These are phyloP conservation scores for Pleoardoris graminearum DNA, from an alignment of 2,329 filamentous ascomycete species.

Conservation along the genomic window DNA sequence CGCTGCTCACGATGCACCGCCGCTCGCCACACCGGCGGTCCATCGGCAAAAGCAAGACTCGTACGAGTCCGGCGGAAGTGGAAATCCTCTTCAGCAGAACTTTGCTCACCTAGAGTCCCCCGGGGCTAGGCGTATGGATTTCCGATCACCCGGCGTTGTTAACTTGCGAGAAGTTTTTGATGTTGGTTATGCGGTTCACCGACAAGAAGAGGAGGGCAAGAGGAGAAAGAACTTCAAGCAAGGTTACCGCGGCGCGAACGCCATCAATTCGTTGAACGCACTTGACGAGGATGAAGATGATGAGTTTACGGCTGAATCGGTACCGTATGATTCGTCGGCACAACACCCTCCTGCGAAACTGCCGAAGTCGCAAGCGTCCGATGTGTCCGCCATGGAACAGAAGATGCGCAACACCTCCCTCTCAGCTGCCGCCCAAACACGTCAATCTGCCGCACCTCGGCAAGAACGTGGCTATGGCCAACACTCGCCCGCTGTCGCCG, in stretches of 20 bases:
- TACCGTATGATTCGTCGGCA: slow-evolving; percentile 54
- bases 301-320: slow-evolving; percentile 67
- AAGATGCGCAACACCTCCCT: slow-evolving; percentile 85
- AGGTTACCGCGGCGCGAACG: slow-evolving; percentile 65
- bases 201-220: slow-evolving; percentile 95
- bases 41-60: slow-evolving; percentile 60
- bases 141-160: slow-evolving; percentile 91
- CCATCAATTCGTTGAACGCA: slow-evolving; percentile 67
- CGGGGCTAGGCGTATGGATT: slow-evolving; percentile 77
- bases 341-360: slow-evolving; percentile 64
- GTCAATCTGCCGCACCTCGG: slow-evolving; percentile 52
- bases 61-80: slow-evolving; percentile 27
- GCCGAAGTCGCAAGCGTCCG: slow-evolving; percentile 64
- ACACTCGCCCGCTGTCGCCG: slow-evolving; percentile 81
- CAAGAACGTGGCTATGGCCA: slow-evolving; percentile 80
- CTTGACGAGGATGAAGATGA: slow-evolving; percentile 68
- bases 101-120: slow-evolving; percentile 62
- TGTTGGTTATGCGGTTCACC: slow-evolving; percentile 94
- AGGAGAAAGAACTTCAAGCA: slow-evolving; percentile 81
- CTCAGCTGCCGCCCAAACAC: slow-evolving; percentile 64
- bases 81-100: slow-evolving; percentile 52
- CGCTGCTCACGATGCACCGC: slow-evolving; percentile 69
- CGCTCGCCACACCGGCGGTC: slow-evolving; percentile 67
- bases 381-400: slow-evolving; percentile 77
- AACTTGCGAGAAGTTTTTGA: slow-evolving; percentile 98